phyloP scores from a whole-genome alignment of 2,329 filamentous ascomycete species.

The Didymella lethalis region DNA sequence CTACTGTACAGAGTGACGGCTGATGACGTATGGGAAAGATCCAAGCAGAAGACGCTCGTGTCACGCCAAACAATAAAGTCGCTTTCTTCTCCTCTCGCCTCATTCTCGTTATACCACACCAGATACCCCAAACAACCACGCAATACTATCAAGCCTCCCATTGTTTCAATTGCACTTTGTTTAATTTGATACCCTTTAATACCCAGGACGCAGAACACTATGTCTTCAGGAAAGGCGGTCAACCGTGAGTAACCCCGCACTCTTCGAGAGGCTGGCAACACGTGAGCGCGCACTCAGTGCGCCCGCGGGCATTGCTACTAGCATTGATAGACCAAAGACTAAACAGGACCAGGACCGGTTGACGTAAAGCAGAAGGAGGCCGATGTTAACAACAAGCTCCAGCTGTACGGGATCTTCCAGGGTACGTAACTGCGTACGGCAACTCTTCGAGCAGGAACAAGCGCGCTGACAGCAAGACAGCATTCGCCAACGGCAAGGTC shows the following conservation, averaged over 20 bases:
- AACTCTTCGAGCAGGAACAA: neutral
- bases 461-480: slow-evolving; percentile 53
- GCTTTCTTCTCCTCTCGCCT: slow-evolving; percentile 20
- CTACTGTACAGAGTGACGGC: slow-evolving; percentile 17
- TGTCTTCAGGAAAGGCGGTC: slow-evolving; percentile 38
- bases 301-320: neutral
- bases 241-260: slow-evolving; percentile 32
- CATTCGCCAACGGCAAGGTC: slow-evolving; percentile 87
- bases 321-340: slow-evolving; percentile 19
- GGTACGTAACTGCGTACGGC: slow-evolving; percentile 54
- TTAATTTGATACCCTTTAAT: slow-evolving; percentile 46
- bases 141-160: slow-evolving; percentile 20
- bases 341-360: slow-evolving; percentile 69
- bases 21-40: slow-evolving; percentile 22
- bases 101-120: slow-evolving; percentile 13
- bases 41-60: slow-evolving; percentile 17
- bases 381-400: slow-evolving; percentile 90
- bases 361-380: slow-evolving; percentile 79
- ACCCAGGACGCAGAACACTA: slow-evolving; percentile 33
- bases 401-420: slow-evolving; percentile 87
- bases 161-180: slow-evolving; percentile 34
- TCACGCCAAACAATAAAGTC: slow-evolving; percentile 24
- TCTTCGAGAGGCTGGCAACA: neutral
- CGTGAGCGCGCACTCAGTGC: neutral
- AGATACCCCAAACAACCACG: slow-evolving; percentile 22